Percentiles rank a stretch among this genome's conserved stretches.
These are phyloP conservation scores for Coemansia sp. DNA, from an alignment of 192 early-diverging fungal species.

Conservation along the genomic window DNA sequence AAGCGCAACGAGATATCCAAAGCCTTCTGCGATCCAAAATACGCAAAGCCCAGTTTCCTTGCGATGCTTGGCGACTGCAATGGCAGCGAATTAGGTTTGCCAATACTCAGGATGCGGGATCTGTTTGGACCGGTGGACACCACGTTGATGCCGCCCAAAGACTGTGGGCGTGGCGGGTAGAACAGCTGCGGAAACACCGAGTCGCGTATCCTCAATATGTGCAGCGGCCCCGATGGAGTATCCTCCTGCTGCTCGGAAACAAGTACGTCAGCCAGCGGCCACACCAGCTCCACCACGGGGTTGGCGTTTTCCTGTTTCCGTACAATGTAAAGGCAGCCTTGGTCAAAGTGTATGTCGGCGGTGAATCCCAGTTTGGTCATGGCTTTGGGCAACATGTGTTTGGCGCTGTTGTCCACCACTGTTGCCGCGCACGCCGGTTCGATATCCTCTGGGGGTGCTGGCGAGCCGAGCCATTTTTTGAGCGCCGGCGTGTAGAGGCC, in stretches of 20 bases:
- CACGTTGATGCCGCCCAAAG: conserved; percentile 33
- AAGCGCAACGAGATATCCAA: conserved; percentile 37
- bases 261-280: conserved; percentile 41
- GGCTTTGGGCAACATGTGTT: conserved; percentile 26
- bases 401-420: conserved; percentile 31
- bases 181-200: conserved; percentile 32
- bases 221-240: conserved; percentile 6
- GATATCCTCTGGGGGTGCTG: not conserved
- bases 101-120: conserved; percentile 3
- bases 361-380: conserved; percentile 23
- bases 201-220: conserved; percentile 19
- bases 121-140: not conserved
- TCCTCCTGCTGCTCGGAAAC: conserved; percentile 2
- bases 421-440: not conserved
- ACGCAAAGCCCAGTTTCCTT: conserved; percentile 17
- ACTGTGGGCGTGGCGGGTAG: conserved; percentile 31
- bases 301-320: not conserved
- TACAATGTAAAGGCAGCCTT: conserved; percentile 28
- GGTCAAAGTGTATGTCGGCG: conserved; percentile 17
- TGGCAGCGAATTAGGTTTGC: not conserved
- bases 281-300: conserved; percentile 15
- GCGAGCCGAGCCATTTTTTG: conserved; percentile 23
- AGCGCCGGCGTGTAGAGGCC: conserved; percentile 17
- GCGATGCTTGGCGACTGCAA: not conserved
- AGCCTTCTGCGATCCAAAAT: conserved; percentile 15